Evolutionary conservation across 352 stramenopile genomes (phyloP), one percentile per base, ranked within the genome.

Genomic region (Phytophthora fragariae): DNA sequence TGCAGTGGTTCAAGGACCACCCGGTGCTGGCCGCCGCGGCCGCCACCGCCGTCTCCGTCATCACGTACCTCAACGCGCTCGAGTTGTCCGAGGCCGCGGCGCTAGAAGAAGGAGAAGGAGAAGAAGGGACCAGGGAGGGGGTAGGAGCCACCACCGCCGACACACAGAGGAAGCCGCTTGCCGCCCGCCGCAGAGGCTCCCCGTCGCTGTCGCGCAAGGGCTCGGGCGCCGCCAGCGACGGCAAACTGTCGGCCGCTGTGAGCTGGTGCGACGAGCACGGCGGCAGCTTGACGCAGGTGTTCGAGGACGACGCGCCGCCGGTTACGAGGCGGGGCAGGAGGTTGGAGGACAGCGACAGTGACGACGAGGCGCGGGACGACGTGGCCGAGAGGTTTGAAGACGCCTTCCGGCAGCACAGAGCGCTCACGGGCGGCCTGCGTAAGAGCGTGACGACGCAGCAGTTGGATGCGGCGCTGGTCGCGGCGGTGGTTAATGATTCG

Each of bases 1-100:
- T 96, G 37, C 88, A 94, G 71, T 96, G 90, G 90, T 92, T 94
- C 66, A 91, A 90, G 61, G 88, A 96, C 62, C 90, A 96, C 68
- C 90, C 90, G 29, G 84, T 96, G 53, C 80, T 94, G 27, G 88
- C 87, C 27, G 86, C 88, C 1, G 90, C 86, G 1, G 90, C 90
- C 17, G 90, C 88, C 59, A 94, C 90, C 1, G 86, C 90, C 49
- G 87, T 96, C 52, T 94, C 86, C 14, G 84, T 94, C 61, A 92
- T 95, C 76, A 95, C 88, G 52, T 95, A 94, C 70, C 76, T 90
- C 54, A 91, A 92, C 71, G 79, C 86, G 57, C 69, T 81, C 46
- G 77, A 84, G 44, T 57, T 76, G 54, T 54, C 65, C 10, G 63
- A 74, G 57, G 63, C 47, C 5, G 64, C 77, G 12, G 70, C 31